These are phyloP conservation scores for Dactylorhiza incarnata DNA, from an alignment of 106 monocot genomes.

Conservation along the genomic window DNA sequence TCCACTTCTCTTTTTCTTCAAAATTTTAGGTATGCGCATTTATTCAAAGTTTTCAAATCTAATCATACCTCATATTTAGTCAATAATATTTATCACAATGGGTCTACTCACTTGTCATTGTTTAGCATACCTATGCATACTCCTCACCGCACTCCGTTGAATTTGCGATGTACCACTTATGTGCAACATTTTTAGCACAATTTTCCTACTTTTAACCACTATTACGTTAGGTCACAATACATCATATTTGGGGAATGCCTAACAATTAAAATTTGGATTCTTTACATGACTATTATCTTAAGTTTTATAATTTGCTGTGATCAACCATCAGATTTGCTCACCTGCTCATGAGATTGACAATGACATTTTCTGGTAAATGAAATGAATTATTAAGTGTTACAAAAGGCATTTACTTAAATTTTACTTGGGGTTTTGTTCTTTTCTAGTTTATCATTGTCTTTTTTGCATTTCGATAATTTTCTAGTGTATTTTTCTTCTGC, in stretches of 20 bases:
- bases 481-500: not conserved
- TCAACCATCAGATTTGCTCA: not conserved
- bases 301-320: not conserved
- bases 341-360: not conserved
- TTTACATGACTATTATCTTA: not conserved
- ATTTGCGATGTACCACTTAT: not conserved
- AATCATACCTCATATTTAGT: too few species aligned
- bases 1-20: not conserved
- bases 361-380: not conserved
- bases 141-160: too few species aligned
- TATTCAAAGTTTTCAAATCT: not conserved
- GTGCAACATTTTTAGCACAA: not conserved
- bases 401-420: not conserved
- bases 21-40: not conserved
- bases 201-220: not conserved
- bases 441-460: not conserved
- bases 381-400: not conserved
- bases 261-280: not conserved
- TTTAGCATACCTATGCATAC: too few species aligned
- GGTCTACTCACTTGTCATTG: too few species aligned
- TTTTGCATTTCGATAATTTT: not conserved
- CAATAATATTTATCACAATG: not conserved
- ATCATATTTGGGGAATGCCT: not conserved
- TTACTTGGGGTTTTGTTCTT: not conserved
- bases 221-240: not conserved